These are phyloP conservation scores for Neonectria coccinea DNA, from an alignment of 2,329 filamentous ascomycete species.

Conservation along the genomic window DNA sequence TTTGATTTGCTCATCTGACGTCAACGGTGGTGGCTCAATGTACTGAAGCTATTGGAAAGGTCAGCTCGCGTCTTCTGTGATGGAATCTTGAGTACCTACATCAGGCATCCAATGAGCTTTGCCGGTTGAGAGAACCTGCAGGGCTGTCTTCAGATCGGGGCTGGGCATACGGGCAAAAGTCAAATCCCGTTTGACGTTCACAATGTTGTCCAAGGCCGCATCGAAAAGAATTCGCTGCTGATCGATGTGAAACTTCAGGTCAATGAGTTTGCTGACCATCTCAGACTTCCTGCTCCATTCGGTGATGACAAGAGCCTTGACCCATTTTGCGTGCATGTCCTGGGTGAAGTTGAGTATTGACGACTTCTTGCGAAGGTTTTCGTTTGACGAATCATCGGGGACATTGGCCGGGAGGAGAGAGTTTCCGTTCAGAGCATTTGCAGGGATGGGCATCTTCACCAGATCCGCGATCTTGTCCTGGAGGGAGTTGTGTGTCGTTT, in stretches of 20 bases:
- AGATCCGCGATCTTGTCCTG: slow-evolving; percentile 77
- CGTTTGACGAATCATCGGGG: slow-evolving; percentile 68
- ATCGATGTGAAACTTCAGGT: slow-evolving; percentile 82
- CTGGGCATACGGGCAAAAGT: slow-evolving; percentile 82
- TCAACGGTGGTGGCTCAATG: slow-evolving; percentile 78
- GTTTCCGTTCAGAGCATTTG: slow-evolving; percentile 64
- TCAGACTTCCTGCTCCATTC: slow-evolving; percentile 88
- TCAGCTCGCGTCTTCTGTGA: slow-evolving; percentile 47
- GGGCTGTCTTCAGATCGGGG: slow-evolving; percentile 89
- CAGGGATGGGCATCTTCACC: slow-evolving; percentile 72
- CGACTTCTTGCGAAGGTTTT: slow-evolving; percentile 82
- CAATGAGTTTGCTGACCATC: slow-evolving; percentile 87
- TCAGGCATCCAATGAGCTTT: slow-evolving; percentile 84
- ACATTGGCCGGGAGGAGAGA: slow-evolving; percentile 47
- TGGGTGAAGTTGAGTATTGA: slow-evolving; percentile 82
- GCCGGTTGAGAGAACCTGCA: slow-evolving; percentile 85
- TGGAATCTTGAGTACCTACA: slow-evolving; percentile 58
- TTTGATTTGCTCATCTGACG: slow-evolving; percentile 76
- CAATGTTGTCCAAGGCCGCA: slow-evolving; percentile 70
- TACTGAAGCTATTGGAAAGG: slow-evolving; percentile 72
- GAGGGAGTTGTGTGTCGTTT: slow-evolving; percentile 85
- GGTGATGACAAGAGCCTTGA: slow-evolving; percentile 90
- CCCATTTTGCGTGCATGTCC: slow-evolving; percentile 85
- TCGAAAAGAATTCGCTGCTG: slow-evolving; percentile 71
- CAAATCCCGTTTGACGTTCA: slow-evolving; percentile 79